These are phyloP conservation scores for Mortierella sp. DNA, from an alignment of 371 early-diverging fungal genomes.

Conservation along the genomic window DNA sequence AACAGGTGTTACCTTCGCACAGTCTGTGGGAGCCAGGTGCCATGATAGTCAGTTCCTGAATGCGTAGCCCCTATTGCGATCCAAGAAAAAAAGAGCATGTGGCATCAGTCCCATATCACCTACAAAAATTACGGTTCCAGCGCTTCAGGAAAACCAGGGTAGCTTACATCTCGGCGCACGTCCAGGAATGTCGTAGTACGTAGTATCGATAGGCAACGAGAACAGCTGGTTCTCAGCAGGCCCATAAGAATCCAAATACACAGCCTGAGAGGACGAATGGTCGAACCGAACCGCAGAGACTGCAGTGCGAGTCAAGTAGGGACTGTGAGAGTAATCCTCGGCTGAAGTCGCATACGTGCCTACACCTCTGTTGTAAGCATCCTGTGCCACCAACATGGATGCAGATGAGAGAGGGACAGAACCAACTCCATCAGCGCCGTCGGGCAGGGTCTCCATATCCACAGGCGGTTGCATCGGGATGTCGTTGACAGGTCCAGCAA, in stretches of 20 bases:
- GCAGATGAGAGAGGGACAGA: background rate
- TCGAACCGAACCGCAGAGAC: conserved; percentile 68
- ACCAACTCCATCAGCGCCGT: background rate
- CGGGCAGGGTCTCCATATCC: conserved; percentile 40
- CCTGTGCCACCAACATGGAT: background rate
- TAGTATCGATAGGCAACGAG: conserved; percentile 82
- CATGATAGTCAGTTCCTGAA: conserved; percentile 93
- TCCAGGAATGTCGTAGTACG: conserved; percentile 92
- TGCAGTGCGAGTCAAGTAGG: conserved; percentile 82
- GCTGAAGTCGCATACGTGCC: conserved; percentile 68
- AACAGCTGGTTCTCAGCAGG: conserved; percentile 86
- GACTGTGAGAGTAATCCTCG: conserved; percentile 86
- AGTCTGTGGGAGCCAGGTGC: conserved; percentile 96
- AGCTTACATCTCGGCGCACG: conserved; percentile 86
- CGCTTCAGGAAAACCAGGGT: background rate
- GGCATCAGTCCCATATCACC: background rate
- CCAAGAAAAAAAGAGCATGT: background rate
- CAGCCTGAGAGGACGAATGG: conserved; percentile 60
- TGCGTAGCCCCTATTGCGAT: conserved; percentile 80
- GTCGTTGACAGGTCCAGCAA: conserved; percentile 66
- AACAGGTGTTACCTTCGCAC: conserved; percentile 76
- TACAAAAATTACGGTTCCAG: background rate
- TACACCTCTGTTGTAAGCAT: conserved; percentile 11
- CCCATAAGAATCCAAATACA: conserved; percentile 74
- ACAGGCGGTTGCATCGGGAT: conserved; percentile 29